phyloP scores from a whole-genome alignment of 106 monocot genomes.

The Dioscorea zingiberensis region DNA sequence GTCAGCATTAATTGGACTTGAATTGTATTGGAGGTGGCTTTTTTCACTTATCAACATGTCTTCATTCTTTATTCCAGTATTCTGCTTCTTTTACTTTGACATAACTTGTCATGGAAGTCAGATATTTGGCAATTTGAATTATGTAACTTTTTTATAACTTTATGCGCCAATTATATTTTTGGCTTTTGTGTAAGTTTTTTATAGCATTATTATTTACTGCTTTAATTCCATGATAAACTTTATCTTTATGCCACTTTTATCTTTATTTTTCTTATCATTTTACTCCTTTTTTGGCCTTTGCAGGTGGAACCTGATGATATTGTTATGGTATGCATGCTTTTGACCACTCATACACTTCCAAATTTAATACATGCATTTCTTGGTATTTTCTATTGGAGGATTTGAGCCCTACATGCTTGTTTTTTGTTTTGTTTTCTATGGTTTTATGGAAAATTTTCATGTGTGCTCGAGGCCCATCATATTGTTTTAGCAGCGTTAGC shows the following conservation, averaged over 20 bases:
- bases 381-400: neutral
- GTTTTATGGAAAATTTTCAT: neutral
- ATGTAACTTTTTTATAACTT: neutral
- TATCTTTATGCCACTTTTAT: too few species aligned
- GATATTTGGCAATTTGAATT: too few species aligned
- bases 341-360: neutral
- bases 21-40: neutral
- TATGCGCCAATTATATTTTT: neutral
- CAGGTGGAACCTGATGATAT: slow-evolving; percentile 99
- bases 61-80: neutral
- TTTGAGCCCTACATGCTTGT: neutral
- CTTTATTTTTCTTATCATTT: neutral
- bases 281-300: slow-evolving; percentile 15
- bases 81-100: neutral
- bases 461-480: neutral
- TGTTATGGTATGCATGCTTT: slow-evolving; percentile 70
- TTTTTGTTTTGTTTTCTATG: neutral
- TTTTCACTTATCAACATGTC: neutral
- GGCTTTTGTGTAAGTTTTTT: too few species aligned
- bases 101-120: neutral
- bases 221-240: too few species aligned
- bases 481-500: too few species aligned
- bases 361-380: neutral
- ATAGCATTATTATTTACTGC: too few species aligned
- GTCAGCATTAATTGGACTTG: neutral